Conservation (phyloP, 1,139 yeast species). For the Yamadazyma diospyri region DNA sequence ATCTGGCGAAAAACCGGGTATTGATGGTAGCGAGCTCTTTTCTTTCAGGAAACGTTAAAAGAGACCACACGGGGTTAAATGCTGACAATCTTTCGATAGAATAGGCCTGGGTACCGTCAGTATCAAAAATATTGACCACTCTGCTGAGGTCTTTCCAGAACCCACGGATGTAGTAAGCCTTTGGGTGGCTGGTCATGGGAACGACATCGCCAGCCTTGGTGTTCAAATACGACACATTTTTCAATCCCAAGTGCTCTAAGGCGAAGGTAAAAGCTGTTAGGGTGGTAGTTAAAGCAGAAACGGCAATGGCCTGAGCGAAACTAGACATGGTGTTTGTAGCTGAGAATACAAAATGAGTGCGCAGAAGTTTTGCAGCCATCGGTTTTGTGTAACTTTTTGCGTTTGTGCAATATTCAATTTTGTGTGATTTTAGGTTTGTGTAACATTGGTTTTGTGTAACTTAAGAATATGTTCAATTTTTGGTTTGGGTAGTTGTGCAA, state of each 20-base stretch:
- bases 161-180: slow-evolving; percentile 43
- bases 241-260: slow-evolving; percentile 36
- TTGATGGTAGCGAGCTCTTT: slow-evolving; percentile 50
- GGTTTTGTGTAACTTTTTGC: neutral
- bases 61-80: slow-evolving; percentile 50
- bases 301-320: slow-evolving; percentile 42
- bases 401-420: too few species aligned
- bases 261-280: slow-evolving; percentile 36
- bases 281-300: slow-evolving; percentile 34
- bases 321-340: slow-evolving; percentile 19
- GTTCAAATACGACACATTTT: slow-evolving; percentile 31
- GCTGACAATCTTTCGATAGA: slow-evolving; percentile 52
- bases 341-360: neutral
- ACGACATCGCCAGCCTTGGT: slow-evolving; percentile 33
- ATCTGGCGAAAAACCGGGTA: slow-evolving; percentile 43
- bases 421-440: too few species aligned
- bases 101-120: slow-evolving; percentile 37
- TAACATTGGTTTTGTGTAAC: too few species aligned
- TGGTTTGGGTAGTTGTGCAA: too few species aligned
- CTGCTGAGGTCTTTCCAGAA: slow-evolving; percentile 46
- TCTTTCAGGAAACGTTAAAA: slow-evolving; percentile 43
- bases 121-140: slow-evolving; percentile 47
- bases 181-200: slow-evolving; percentile 38
- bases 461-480: too few species aligned
- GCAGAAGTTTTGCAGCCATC: neutral